These are phyloP conservation scores for Stereocaulon alpinum DNA, from an alignment of 495 filamentous ascomycete genomes.

Conservation along the genomic window DNA sequence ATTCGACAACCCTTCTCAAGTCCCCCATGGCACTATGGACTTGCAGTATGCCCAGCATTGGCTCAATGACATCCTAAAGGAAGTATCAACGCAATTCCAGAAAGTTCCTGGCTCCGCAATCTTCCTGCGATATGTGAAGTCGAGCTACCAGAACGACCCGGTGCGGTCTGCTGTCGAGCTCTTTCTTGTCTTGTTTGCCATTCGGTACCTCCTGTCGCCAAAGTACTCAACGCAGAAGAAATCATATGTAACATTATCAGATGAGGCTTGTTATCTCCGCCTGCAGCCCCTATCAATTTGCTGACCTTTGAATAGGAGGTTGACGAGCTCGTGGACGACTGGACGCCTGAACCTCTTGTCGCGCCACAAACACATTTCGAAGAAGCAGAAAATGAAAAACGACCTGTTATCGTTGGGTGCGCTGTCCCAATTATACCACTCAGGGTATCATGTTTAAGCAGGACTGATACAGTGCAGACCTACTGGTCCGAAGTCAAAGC, in stretches of 20 bases:
- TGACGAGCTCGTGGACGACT: conserved; percentile 93
- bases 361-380: conserved; percentile 60
- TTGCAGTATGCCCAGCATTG: conserved; percentile 67
- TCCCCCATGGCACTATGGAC: conserved; percentile 49
- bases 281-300: neutral
- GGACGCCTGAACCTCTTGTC: conserved; percentile 89
- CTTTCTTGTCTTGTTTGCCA: conserved; percentile 88
- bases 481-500: conserved; percentile 79
- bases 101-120: conserved; percentile 89
- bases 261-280: conserved; percentile 46
- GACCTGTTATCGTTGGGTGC: conserved; percentile 81
- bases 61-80: conserved; percentile 52
- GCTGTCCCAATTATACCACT: neutral
- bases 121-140: conserved; percentile 85
- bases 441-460: neutral
- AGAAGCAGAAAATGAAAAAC: conserved; percentile 70
- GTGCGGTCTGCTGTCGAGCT: conserved; percentile 88
- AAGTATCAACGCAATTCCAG: conserved; percentile 65
- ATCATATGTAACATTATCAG: conserved; percentile 76
- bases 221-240: conserved; percentile 80
- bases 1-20: neutral
- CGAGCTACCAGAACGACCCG: conserved; percentile 95
- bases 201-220: conserved; percentile 83
- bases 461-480: conserved; percentile 42
- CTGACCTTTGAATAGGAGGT: conserved; percentile 52